phyloP scores from a whole-genome alignment of 495 filamentous ascomycete species.

The Xylaria grammica region DNA sequence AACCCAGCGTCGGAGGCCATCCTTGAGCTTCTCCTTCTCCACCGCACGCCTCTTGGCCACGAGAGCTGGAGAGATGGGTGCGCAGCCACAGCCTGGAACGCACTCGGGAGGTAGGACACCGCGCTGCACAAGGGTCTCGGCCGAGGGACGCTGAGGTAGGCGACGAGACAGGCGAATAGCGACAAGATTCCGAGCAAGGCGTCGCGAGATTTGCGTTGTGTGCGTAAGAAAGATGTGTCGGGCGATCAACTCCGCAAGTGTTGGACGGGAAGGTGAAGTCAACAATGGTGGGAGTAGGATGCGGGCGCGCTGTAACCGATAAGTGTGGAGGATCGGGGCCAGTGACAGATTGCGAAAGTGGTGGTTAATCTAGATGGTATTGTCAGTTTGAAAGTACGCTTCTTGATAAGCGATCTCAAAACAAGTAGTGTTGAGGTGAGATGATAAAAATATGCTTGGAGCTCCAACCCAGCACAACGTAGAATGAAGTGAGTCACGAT shows the following conservation, averaged over 20 bases:
- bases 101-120: conserved; percentile 54
- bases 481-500: neutral
- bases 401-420: neutral
- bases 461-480: neutral
- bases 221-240: conserved; percentile 65
- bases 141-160: conserved; percentile 49
- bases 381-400: conserved; percentile 10
- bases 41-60: conserved; percentile 53
- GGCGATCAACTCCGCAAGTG: conserved; percentile 54
- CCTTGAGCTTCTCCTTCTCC: conserved; percentile 62
- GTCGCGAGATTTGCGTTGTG: conserved; percentile 58
- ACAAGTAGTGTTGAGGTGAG: neutral
- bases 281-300: conserved; percentile 53
- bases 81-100: conserved; percentile 38
- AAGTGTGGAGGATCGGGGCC: conserved; percentile 59
- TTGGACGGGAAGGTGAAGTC: conserved; percentile 55
- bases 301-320: conserved; percentile 59
- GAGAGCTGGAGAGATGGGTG: conserved; percentile 42
- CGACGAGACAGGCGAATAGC: conserved; percentile 53
- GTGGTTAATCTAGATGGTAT: conserved; percentile 55
- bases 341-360: conserved; percentile 59
- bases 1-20: conserved; percentile 57
- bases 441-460: neutral
- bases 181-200: conserved; percentile 56
- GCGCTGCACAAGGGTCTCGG: conserved; percentile 50